Evolutionary conservation across 345 rosid species (phyloP), one percentile per base, ranked within the genome.

Genomic region (Ricinus communis): DNA sequence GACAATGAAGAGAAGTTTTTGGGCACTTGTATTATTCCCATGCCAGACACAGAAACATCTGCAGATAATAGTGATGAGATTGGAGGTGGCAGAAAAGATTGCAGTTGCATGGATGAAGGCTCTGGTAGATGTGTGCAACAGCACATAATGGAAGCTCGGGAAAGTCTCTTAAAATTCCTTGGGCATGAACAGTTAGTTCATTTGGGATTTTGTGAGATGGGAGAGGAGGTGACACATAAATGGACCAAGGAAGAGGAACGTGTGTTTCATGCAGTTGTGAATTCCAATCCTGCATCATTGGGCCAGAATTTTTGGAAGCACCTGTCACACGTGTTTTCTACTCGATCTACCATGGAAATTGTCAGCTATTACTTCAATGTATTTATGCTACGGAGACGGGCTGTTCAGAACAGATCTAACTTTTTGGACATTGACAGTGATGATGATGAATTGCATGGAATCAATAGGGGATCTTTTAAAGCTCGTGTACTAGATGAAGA

Each of bases 281-380:
- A 85, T 78, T 86, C 93, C 66, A 84, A 84, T 71, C 91, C 89
- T 10, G 74, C 73, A 18, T 82, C 93, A 40, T 57, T 62, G 31
- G 87, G 85, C 76, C 79, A 72, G 69, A 85, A 89, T 65, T 91
- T 91, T 72, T 91, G 96, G 97, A 80, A 85, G 63, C 79, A 81
- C 38, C 62, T 91, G 50, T 69, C 82, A 31, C 85, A 75, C 40
- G 82, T 80, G 21, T 89, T 91, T 72, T 85, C 83, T 71, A 71
- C 68, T n/a, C 86, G 86, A 65, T 70, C 86, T 28, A 85, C 73
- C 69, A 81, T 78, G 30, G 93, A 89, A 78, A 83, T 89, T 53
- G 87, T 88, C 69, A 85, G 93, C 81, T 91, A 87, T 72, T 89
- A 91, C 77, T 91, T 80, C 43, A 91, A 89, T 63, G 91, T 91